Base-by-base conservation (phyloP, 176 grass and related monocot species). In the Oryza meyeriana region DNA sequence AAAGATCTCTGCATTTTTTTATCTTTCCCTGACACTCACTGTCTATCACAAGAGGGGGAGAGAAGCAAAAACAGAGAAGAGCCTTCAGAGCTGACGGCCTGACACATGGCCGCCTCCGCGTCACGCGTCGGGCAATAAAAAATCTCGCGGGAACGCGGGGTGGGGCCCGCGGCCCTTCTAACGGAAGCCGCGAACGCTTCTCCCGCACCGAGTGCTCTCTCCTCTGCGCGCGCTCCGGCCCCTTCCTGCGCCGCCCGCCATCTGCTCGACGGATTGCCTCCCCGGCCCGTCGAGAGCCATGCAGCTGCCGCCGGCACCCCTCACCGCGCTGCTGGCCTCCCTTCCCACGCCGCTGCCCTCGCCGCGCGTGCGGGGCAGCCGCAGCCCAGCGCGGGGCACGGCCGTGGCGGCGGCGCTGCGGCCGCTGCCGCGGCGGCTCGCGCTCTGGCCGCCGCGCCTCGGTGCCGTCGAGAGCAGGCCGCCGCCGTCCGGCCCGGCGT, bases 181-280 rank as follows among this genome's bases (percentile, higher is more conserved):
- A 3, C 55, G 55, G 55, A 24, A 58, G 4, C 38, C 42, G 12
- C 42, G 13, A 2, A 10, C 2, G 42, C 42, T 45, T 45, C 42
- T 45, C 42, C 42, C 42, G 44, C 44, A 12, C 17, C 16, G 14
- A 1, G 20, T 42, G 27, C 57, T 7, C 61, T 32, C 3, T 58
- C 45, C 69, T 32, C 39, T 14, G 17, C 27, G 5, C 27, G 5
- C 30, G 20, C 4, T 32, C 8, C 10, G 40, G 8, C 10, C 33
- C 45, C 26, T 9, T 33, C 26, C 41, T 2, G 6, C 26, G n/a
- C n/a, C 66, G n/a, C 18, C 24, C 31, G 11, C 55, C 58, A 65
- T 42, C 72, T 82, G 83, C 59, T 89, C 83, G 88, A 86, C 83
- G 77, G 72, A 81, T 89, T 64, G 45, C 72, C 50, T 18, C 38